Conservation (phyloP, 2,329 filamentous ascomycete species). For the Sarocladium kiliense region DNA sequence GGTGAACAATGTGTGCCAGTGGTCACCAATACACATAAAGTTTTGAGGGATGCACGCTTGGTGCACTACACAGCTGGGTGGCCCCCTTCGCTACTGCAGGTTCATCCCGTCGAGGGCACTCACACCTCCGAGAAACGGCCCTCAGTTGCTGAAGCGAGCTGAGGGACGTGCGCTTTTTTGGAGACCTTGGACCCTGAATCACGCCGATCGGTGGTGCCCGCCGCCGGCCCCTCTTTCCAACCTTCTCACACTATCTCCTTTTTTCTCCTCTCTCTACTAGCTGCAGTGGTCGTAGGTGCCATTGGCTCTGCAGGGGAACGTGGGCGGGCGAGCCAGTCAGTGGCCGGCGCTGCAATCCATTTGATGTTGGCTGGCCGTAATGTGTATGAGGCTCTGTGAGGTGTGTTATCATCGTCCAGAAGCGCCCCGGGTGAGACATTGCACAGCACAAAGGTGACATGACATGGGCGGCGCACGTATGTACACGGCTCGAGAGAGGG, state of each 20-base stretch:
- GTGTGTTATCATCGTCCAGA: not conserved
- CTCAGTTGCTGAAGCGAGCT: not conserved
- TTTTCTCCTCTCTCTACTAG: not conserved
- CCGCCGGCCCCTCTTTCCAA: not conserved
- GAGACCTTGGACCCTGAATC: constrained; percentile 2
- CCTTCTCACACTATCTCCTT: too few relatives aligned
- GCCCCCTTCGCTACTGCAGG: too few relatives aligned
- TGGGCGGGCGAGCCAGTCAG: not conserved
- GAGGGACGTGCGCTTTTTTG: not conserved
- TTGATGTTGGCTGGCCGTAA: not conserved
- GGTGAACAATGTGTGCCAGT: not conserved
- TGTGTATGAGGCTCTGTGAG: not conserved
- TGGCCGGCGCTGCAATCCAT: not conserved
- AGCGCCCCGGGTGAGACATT: not conserved
- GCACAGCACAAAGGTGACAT: not conserved
- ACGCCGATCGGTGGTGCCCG: constrained; percentile 7
- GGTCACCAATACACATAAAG: not conserved
- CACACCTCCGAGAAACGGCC: constrained; percentile 6
- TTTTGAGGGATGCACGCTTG: too few relatives aligned
- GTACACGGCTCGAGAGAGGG: not conserved
- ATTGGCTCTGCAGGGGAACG: not conserved
- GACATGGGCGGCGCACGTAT: constrained; percentile 3
- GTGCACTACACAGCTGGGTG: too few relatives aligned
- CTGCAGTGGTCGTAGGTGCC: not conserved
- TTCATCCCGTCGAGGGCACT: too few relatives aligned